A percentile compares a stretch with the other conserved stretches of the same genome.
Evolutionary conservation across 2,329 filamentous ascomycete species (phyloP).

Genomic region (Neurospora crassa): DNA sequence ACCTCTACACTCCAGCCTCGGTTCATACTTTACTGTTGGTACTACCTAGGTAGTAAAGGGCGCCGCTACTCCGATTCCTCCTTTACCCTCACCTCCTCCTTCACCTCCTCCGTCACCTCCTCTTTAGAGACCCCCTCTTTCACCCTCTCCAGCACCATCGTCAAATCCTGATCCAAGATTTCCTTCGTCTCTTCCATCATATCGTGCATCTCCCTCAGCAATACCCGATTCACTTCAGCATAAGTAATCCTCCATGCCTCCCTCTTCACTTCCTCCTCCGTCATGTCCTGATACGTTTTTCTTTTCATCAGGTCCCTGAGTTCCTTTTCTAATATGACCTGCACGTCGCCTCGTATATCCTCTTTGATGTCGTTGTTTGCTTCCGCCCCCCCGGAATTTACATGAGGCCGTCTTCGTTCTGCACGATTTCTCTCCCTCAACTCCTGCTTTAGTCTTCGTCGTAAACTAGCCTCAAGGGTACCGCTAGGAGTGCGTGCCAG

Average conservation of each 20-base stretch:
- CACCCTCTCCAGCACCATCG: neutral
- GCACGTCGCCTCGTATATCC: neutral
- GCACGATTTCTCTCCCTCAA: too few relatives aligned
- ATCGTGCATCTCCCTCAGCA: accelerated
- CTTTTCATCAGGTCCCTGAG: neutral
- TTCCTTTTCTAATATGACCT: neutral
- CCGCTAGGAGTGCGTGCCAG: too few relatives aligned
- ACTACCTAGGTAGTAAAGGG: neutral
- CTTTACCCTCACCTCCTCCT: neutral
- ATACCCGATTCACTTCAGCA: accelerated
- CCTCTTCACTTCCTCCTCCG: neutral
- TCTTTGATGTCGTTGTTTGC: neutral
- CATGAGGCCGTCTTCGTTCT: too few relatives aligned
- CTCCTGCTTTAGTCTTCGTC: too few relatives aligned
- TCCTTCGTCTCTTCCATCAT: accelerated
- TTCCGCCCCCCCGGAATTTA: neutral
- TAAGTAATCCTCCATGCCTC: neutral
- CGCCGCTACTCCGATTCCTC: neutral
- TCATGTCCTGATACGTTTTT: accelerated
- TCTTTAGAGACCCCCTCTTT: neutral
- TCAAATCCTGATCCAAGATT: neutral
- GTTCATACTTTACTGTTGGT: too few relatives aligned
- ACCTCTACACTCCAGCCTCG: too few relatives aligned
- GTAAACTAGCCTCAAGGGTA: too few relatives aligned
- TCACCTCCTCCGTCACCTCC: too few relatives aligned